phyloP scores from a whole-genome alignment of 2,329 filamentous ascomycete species.

The Aspergillus ibericus region DNA sequence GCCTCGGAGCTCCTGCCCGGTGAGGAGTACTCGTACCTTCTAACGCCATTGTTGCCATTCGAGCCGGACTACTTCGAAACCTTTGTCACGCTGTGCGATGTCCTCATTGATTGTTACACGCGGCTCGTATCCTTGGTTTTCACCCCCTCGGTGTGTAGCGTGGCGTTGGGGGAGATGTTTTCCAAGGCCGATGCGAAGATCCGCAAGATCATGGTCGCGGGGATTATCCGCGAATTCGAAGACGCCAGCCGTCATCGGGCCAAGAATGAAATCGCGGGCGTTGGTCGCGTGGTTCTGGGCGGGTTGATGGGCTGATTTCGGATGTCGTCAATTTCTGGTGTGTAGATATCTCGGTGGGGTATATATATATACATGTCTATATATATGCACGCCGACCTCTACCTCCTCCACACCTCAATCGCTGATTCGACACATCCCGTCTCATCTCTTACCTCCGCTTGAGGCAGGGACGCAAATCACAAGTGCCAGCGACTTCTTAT shows the following conservation, averaged over 20 bases:
- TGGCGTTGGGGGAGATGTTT: constrained; percentile 77
- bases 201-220: constrained; percentile 83
- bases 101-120: constrained; percentile 88
- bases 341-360: neutral
- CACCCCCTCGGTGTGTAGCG: constrained; percentile 70
- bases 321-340: too few species aligned
- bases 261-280: constrained; percentile 77
- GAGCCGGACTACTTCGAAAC: constrained; percentile 97
- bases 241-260: constrained; percentile 74
- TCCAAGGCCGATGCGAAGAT: constrained; percentile 83
- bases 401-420: too few species aligned
- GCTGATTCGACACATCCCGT: too few species aligned
- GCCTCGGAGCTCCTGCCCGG: constrained; percentile 68
- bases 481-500: too few species aligned
- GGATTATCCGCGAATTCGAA: constrained; percentile 89
- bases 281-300: constrained; percentile 85
- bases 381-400: too few species aligned
- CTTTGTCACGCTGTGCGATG: constrained; percentile 92
- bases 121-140: constrained; percentile 73
- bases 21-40: constrained; percentile 82
- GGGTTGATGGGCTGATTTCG: constrained; percentile 48
- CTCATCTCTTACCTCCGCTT: too few species aligned
- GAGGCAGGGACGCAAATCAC: too few species aligned
- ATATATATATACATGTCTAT: neutral
- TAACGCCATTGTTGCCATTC: constrained; percentile 91